Evolutionary conservation across 352 stramenopile species (phyloP), one percentile per base, ranked within the genome.

Genomic region (Halophytophthora batemanensis): DNA sequence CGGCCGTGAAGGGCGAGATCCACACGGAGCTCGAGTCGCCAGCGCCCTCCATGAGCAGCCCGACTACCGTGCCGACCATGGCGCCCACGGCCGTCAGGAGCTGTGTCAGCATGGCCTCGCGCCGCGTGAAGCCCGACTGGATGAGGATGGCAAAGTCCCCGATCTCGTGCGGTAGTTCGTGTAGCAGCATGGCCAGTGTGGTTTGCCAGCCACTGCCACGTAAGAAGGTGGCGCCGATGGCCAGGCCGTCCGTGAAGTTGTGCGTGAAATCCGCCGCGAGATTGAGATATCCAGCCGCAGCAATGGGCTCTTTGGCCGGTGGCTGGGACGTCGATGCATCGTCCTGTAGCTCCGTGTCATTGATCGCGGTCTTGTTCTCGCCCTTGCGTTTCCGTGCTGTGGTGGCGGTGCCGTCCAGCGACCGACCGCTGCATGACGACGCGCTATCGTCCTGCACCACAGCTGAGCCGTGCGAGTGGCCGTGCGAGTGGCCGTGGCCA

Each of bases 241-340:
- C 90, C 33, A 98, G 72, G 2, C 91, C 91, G 61, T 98, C 91
- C 8, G 91, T 97, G 53, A 98, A 98, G 64, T 96, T 97, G 63
- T 97, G 90, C 45, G 90, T 73, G 35, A 93, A 88, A 56, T 97
- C 90, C n/a, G 86, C 88, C 3, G 78, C 85, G 34, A 97, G 74
- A 56, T 96, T 97, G 6, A 97, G 59, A 56, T 93, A 96, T 1
- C 84, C 90, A n/a, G 82, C 82, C 13, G 86, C 81, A 2, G 82
- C 78, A 53, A 91, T 89, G 38, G 63, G 61, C 50, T 74, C 69
- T 37, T 72, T 69, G 12, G 14, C 28, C n/a, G 44, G 19, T 22
- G 28, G 39, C 23, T 41, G 22, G 14, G 49, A 34, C 38, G 67
- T 52, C 23, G 54, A 41, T 18, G 35, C 29, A 13, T 62, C 41